Base-by-base conservation (phyloP, 208 protist species). In the Leishmania tropica region DNA sequence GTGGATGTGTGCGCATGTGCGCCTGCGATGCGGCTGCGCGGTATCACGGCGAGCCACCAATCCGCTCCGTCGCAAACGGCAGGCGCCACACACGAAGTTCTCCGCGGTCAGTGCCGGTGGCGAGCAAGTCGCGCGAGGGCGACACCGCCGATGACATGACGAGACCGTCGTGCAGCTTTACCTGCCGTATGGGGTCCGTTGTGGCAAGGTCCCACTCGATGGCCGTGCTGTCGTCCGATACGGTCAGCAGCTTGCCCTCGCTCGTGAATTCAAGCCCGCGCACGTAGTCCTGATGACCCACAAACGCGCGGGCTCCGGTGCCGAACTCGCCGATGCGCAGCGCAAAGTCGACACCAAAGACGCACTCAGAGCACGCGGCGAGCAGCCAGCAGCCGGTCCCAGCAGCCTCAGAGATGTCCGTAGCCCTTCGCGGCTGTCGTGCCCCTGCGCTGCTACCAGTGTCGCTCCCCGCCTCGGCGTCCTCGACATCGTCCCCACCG, bases 231-330 rank as follows among this genome's bases (percentile, higher is more conserved):
- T 97, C 94, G 83, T 97, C 94, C 24, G 92, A 93, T 37, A 96
- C 91, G 15, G 92, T 97, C 58, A 96, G 76, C 35, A 97, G 87
- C 58, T 89, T 94, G 15, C 88, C 83, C 3, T 73, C 58, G 40
- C 68, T 81, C 42, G 90, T 84, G 75, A 97, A 95, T 80, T 96
- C 87, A 35, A 97, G 48, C 0, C 94, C 94, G 19, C 94, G 93
- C 15, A 97, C 90, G 78, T 97, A 97, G 78, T 97, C 94, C 67
- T 80, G 84, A 77, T 97, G 94, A 0, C 90, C 90, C 21, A 86
- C 75, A 42, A 94, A 97, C 81, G 81, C 77, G 35, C 87, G 77
- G 0, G 87, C 89, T 4, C 79, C 90, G 10, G 67, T 53, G 47
- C 91, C 94, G 74, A 95, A 94, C n/a, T 74, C 64, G 15, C 89